Evolutionary conservation across 108 stramenopile species (phyloP), one percentile per base, ranked within the genome.

Genomic region (Fistulifera pelliculosa): DNA sequence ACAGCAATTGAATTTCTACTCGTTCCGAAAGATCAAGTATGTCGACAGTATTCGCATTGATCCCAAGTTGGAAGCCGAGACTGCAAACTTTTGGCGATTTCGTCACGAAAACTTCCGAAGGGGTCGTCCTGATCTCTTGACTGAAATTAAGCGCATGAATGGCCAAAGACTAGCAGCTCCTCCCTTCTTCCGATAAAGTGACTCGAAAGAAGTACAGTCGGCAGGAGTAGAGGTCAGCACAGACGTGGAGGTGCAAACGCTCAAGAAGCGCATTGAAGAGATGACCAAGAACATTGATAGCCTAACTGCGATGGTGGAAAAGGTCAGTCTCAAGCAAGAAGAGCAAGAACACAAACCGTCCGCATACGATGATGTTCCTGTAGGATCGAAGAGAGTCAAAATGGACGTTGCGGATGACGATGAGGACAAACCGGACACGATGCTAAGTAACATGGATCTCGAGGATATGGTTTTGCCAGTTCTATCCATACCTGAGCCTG

Each of bases 1-100:
- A 55, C 72, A 90, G 21, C 96, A 94, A 71, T 80, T 96, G 41
- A 96, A 96, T 62, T 90, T 96, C 58, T 96, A 94, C 52, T 83
- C 83, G 38, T 91, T 91, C 44, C 73, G 84, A 38, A 91, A 91
- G 53, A 78, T 91, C 54, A 78, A 80, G 58, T 79, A 78, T 38
- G 73, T 65, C 10, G 80, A 83, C 38, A 69, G 71, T 1, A 71
- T 86, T 28, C 78, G 80, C 5, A 81, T 90, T 40, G 80, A 84
- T 61, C 62, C 77, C 22, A 55, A 71, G 26, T 38, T 81, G 47
- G 90, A 91, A 62, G 75, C 70, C 3, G 69, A 82, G 54, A 80
- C 81, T 1, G 67, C 76, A 15, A 81, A 82, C 45, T 85, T 66
- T 49, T 85, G 90, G 89, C 69, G 85, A 55, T 90, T 90, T 57